These are phyloP conservation scores for Boletus patriciae DNA, from an alignment of 768 basidiomycete species.

Conservation along the genomic window DNA sequence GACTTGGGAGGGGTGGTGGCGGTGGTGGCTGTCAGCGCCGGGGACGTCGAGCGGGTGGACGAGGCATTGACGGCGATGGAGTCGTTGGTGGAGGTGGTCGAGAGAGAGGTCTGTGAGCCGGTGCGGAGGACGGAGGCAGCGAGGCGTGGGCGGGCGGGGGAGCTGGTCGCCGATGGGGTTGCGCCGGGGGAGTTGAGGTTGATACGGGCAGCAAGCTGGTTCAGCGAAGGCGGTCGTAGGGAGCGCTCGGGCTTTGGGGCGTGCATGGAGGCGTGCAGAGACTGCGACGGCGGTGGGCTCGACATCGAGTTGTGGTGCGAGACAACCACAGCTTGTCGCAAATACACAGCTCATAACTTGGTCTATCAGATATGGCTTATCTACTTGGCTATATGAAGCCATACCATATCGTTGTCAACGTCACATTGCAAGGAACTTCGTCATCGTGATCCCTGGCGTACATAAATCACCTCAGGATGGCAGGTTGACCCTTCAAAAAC, in stretches of 20 bases:
- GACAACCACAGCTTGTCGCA: slow-evolving; percentile 8
- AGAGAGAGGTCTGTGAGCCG: slow-evolving; percentile 52
- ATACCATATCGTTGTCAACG: too few species aligned
- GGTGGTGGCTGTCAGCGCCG: slow-evolving; percentile 49
- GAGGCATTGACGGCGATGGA: slow-evolving; percentile 68
- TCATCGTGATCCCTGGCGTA: too few species aligned
- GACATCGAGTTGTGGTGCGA: slow-evolving; percentile 27
- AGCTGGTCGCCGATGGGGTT: slow-evolving; percentile 24
- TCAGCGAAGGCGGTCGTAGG: slow-evolving; percentile 66
- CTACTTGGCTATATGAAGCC: too few species aligned
- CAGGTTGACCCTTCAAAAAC: too few species aligned
- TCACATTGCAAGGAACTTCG: too few species aligned
- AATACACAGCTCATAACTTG: not conserved
- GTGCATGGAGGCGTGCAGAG: slow-evolving; percentile 33
- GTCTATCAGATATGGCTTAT: too few species aligned
- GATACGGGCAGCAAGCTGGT: slow-evolving; percentile 81
- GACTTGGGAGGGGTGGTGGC: slow-evolving; percentile 42
- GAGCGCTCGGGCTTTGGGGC: slow-evolving; percentile 40
- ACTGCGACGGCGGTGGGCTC: slow-evolving; percentile 32
- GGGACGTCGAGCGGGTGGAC: slow-evolving; percentile 66
- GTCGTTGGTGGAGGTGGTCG: slow-evolving; percentile 51
- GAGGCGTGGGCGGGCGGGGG: slow-evolving; percentile 60
- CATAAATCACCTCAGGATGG: too few species aligned
- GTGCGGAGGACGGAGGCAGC: slow-evolving; percentile 73
- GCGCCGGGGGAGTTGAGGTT: slow-evolving; percentile 40